Evolutionary conservation across 2,329 filamentous ascomycete genomes (phyloP).

Genomic region (Nigrograna mackinnonii): DNA sequence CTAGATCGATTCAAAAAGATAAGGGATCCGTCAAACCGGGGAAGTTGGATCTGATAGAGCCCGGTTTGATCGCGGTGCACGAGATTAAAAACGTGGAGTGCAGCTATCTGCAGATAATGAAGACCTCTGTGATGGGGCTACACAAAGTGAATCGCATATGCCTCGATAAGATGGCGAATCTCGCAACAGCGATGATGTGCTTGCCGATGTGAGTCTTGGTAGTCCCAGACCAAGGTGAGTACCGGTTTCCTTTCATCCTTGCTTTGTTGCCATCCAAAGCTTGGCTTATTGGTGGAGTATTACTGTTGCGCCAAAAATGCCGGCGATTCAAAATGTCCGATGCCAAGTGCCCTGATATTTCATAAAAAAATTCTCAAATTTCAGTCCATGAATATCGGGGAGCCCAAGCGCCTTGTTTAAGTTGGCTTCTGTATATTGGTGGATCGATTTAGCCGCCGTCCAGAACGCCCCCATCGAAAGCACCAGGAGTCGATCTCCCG

Average conservation of each 20-base stretch:
- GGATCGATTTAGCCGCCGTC: constrained; percentile 28
- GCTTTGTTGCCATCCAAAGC: constrained; percentile 5
- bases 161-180: too few relatives aligned
- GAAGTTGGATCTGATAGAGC: constrained; percentile 3
- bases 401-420: constrained; percentile 11
- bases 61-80: constrained; percentile 1
- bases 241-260: constrained; percentile 9
- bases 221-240: constrained; percentile 2
- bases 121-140: background rate
- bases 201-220: constrained; percentile 1
- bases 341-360: constrained; percentile 5
- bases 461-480: constrained; percentile 19
- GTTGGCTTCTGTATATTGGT: constrained; percentile 19
- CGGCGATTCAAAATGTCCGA: constrained; percentile 12
- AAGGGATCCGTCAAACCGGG: constrained; percentile 3
- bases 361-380: constrained; percentile 8
- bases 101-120: constrained; percentile 4
- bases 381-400: constrained; percentile 1
- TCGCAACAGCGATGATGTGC: too few relatives aligned
- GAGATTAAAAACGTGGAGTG: constrained; percentile 13
- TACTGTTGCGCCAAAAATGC: constrained; percentile 1
- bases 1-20: constrained; percentile 3
- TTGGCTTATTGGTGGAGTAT: constrained; percentile 15
- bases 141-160: too few relatives aligned
- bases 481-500: constrained; percentile 18